phyloP scores from a whole-genome alignment of 1,284 basidiomycete species.

The Ceratobasidium papillatum region DNA sequence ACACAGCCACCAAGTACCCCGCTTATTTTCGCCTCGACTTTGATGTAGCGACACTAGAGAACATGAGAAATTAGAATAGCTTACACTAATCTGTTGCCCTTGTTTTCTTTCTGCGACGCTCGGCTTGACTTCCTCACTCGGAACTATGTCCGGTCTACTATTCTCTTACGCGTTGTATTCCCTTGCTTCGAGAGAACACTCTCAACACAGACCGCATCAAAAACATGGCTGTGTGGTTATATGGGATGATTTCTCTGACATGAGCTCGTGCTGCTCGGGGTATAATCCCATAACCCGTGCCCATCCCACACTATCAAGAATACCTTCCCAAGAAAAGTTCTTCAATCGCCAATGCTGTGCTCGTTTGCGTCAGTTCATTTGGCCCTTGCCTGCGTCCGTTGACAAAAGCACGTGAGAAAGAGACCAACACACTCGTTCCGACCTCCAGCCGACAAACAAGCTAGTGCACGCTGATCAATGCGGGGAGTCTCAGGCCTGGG shows the following conservation, averaged over 20 bases:
- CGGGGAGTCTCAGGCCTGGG: too few relatives aligned
- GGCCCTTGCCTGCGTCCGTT: neutral
- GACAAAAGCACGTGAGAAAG: neutral
- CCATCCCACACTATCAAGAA: neutral
- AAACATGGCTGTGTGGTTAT: neutral
- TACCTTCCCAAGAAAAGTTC: neutral
- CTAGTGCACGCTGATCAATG: too few relatives aligned
- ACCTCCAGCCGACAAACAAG: neutral
- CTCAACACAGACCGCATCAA: neutral
- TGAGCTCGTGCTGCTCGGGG: neutral
- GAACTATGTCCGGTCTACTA: neutral
- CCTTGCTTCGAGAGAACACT: too few relatives aligned
- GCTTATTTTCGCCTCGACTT: too few relatives aligned
- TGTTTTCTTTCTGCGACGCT: too few relatives aligned
- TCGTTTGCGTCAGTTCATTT: neutral
- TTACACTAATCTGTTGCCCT: too few relatives aligned
- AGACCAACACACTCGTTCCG: neutral
- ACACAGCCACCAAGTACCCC: too few relatives aligned
- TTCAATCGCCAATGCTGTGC: neutral
- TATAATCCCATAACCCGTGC: neutral
- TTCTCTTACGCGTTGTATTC: neutral
- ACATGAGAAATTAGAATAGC: too few relatives aligned
- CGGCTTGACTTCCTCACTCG: neutral
- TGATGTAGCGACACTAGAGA: too few relatives aligned
- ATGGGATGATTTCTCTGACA: neutral